These are phyloP conservation scores for Pythium myriotylum DNA, from an alignment of 352 stramenopile genomes.

Conservation along the genomic window DNA sequence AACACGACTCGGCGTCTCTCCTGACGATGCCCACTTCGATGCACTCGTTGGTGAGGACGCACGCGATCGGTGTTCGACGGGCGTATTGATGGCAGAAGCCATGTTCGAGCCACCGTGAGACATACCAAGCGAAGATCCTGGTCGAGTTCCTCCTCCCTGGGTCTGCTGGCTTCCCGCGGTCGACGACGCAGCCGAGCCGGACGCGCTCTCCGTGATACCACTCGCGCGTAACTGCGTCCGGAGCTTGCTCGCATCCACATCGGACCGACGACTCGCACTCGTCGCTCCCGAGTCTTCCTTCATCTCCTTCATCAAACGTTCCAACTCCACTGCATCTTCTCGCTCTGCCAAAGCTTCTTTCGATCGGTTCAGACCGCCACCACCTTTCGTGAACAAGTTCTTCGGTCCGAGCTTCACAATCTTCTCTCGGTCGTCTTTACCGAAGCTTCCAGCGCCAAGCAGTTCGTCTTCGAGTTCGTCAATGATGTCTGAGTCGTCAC, in stretches of 20 bases:
- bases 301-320: slow-evolving; percentile 83
- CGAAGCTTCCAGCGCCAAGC: slow-evolving; percentile 74
- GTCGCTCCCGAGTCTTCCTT: slow-evolving; percentile 61
- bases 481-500: slow-evolving; percentile 64
- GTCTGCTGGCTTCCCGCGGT: slow-evolving; percentile 5
- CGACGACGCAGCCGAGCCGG: slow-evolving; percentile 24
- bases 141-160: slow-evolving; percentile 26
- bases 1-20: slow-evolving; percentile 21
- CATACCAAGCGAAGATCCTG: slow-evolving; percentile 31
- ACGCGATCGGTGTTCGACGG: slow-evolving; percentile 67
- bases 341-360: slow-evolving; percentile 71
- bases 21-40: slow-evolving; percentile 8
- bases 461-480: slow-evolving; percentile 79
- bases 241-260: slow-evolving; percentile 65
- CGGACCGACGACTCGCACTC: slow-evolving; percentile 52
- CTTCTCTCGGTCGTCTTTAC: slow-evolving; percentile 53
- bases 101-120: slow-evolving; percentile 61
- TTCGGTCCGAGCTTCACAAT: slow-evolving; percentile 68
- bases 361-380: slow-evolving; percentile 76
- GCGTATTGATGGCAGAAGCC: slow-evolving; percentile 66
- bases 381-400: slow-evolving; percentile 76
- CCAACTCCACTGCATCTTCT: slow-evolving; percentile 79
- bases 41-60: slow-evolving; percentile 63
- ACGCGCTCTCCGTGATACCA: slow-evolving; percentile 63
- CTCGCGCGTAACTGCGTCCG: slow-evolving; percentile 71